Percentiles rank a stretch among this genome's conserved stretches.
phyloP scores from a whole-genome alignment of 257 asterid species.

The Scutellaria minor region DNA sequence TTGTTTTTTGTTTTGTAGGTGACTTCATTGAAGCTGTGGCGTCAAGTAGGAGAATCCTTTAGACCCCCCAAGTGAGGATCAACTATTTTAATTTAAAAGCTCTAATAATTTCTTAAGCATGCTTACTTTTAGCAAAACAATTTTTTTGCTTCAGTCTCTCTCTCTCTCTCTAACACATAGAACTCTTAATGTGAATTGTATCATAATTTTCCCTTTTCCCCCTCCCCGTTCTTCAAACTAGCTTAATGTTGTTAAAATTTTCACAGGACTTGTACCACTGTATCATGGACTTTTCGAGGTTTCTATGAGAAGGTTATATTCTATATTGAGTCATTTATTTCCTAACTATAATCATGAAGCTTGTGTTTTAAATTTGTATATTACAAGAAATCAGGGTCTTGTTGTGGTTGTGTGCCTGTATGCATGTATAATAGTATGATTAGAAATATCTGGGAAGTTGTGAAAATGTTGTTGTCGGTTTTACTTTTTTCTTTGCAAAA shows the following conservation, averaged over 20 bases:
- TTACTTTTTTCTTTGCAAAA: slow-evolving; percentile 15
- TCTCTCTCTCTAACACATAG: background rate
- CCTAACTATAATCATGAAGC: background rate
- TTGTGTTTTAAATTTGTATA: background rate
- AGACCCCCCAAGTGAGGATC: slow-evolving; percentile 83
- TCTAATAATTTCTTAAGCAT: slow-evolving; percentile 24
- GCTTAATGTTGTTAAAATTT: slow-evolving; percentile 33
- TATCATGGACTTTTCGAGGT: slow-evolving; percentile 95
- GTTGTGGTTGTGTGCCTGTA: slow-evolving; percentile 8
- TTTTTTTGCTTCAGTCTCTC: too few relatives aligned
- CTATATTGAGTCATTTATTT: slow-evolving; percentile 28
- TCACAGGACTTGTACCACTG: slow-evolving; percentile 94
- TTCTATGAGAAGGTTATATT: slow-evolving; percentile 87
- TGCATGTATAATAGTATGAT: slow-evolving; percentile 11
- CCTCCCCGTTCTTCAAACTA: background rate
- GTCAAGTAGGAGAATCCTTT: slow-evolving; percentile 96
- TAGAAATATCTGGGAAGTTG: slow-evolving; percentile 9
- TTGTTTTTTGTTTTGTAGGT: slow-evolving; percentile 55
- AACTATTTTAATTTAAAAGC: slow-evolving; percentile 10
- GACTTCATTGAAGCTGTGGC: slow-evolving; percentile 91
- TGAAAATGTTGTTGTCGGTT: slow-evolving; percentile 14
- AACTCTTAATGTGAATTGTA: background rate
- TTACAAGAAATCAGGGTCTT: background rate
- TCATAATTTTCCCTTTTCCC: slow-evolving; percentile 15
- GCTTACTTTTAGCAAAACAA: slow-evolving; percentile 8